A percentile compares a stretch with the other conserved stretches of the same genome.
Evolutionary conservation across 2,329 filamentous ascomycete genomes (phyloP).

Genomic region (Botrytis galanthina): DNA sequence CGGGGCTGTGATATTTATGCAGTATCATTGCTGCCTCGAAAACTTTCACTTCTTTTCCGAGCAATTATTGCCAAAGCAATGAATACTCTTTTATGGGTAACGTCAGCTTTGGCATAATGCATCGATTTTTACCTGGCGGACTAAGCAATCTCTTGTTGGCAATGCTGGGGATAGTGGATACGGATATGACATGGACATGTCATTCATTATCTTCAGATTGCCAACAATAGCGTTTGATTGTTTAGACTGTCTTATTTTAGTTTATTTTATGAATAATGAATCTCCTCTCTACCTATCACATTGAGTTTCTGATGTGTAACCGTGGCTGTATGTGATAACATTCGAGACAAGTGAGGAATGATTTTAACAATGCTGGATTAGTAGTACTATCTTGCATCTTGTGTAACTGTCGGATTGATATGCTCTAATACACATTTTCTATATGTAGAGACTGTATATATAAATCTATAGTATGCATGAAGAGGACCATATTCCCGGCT

Average conservation of each 20-base stretch:
- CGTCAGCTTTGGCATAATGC: neutral
- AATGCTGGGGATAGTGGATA: neutral
- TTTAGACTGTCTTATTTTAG: neutral
- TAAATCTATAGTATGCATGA: no score
- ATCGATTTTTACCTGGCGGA: neutral
- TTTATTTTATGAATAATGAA: neutral
- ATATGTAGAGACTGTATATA: no score
- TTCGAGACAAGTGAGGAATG: neutral
- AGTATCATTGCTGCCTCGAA: neutral
- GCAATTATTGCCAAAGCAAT: fast-evolving
- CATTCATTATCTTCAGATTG: neutral
- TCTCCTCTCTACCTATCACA: neutral
- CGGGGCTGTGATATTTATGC: neutral
- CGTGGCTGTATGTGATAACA: neutral
- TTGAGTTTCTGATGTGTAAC: fast-evolving
- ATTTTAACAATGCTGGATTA: neutral
- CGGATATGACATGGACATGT: neutral
- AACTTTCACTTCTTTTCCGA: neutral
- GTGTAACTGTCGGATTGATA: neutral
- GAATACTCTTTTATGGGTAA: neutral
- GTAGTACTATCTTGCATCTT: neutral
- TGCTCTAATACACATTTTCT: no score
- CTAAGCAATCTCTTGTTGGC: neutral
- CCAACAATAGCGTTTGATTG: neutral
- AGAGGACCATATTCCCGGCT: no score